Evolutionary conservation across 1,284 basidiomycete species (phyloP).

Genomic region (Cutaneotrichosporon sp.): DNA sequence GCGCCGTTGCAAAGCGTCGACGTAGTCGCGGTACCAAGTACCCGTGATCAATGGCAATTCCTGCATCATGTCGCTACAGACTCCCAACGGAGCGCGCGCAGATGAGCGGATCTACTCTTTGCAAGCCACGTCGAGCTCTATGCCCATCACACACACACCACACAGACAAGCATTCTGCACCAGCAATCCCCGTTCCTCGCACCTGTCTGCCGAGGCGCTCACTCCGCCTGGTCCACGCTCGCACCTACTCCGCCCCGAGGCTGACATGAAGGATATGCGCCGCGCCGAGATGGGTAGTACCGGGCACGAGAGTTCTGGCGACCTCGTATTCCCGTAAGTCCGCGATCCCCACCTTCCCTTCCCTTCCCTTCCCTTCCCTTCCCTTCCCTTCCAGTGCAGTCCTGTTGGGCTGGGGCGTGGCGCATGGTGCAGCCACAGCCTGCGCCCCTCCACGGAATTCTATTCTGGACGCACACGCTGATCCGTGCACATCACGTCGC

Average conservation of each 20-base stretch:
- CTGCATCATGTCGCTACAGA: not conserved
- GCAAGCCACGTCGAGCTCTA: not conserved
- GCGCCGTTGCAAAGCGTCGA: not conserved
- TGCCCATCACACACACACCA: not conserved
- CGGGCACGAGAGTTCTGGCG: not conserved
- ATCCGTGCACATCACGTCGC: conserved; percentile 1
- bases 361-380: not conserved
- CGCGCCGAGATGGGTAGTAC: conserved; percentile 4
- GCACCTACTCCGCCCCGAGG: not conserved
- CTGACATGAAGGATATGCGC: conserved; percentile 1
- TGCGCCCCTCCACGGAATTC: not conserved
- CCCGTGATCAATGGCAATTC: not conserved
- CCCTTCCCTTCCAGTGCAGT: not conserved
- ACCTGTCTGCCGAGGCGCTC: not conserved
- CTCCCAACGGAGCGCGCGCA: not conserved
- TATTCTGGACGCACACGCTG: not conserved
- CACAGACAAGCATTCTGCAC: not conserved
- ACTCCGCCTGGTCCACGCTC: not conserved
- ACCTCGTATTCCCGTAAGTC: not conserved
- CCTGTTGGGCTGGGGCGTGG: not conserved
- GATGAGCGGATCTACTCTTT: not conserved
- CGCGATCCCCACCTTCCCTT: not conserved
- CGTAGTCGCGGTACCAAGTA: not conserved
- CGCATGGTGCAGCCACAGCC: not conserved
- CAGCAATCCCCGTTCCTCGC: not conserved